phyloP scores from a whole-genome alignment of 1,284 basidiomycete species.

The Heterobasidion occidentale region DNA sequence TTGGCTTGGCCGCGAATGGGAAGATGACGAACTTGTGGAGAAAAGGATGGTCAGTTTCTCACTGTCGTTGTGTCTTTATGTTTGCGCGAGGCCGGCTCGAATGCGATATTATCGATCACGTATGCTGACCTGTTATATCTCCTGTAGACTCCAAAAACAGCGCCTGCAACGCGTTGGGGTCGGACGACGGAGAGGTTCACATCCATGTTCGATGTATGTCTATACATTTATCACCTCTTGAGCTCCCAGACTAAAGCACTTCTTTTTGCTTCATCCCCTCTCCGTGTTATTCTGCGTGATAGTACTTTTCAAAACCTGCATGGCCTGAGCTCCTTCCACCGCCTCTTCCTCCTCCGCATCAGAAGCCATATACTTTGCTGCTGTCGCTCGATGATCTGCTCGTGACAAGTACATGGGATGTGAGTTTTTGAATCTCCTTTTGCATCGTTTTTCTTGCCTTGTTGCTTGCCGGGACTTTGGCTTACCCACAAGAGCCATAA shows the following conservation, averaged over 20 bases:
- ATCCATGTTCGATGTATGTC: constrained; percentile 57
- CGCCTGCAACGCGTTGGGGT: constrained; percentile 51
- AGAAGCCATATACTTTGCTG: constrained; percentile 89
- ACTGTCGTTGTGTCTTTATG: not conserved
- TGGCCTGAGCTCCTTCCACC: constrained; percentile 91
- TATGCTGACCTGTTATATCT: constrained; percentile 11
- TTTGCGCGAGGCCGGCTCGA: not conserved
- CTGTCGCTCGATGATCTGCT: constrained; percentile 91
- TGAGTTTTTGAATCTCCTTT: constrained; percentile 33
- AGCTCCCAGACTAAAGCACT: not conserved
- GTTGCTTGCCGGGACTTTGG: not conserved
- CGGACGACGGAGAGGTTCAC: constrained; percentile 52
- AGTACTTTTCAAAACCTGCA: constrained; percentile 90
- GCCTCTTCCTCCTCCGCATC: constrained; percentile 76
- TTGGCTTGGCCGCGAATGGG: constrained; percentile 25
- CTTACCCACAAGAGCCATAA: too few relatives aligned
- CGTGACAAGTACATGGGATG: constrained; percentile 91
- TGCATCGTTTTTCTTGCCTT: not conserved
- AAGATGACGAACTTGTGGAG: constrained; percentile 25
- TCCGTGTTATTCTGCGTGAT: constrained; percentile 5
- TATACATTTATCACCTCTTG: not conserved
- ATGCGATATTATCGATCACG: not conserved
- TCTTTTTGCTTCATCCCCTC: not conserved
- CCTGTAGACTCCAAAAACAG: constrained; percentile 40
- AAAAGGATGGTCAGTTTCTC: constrained; percentile 33